Conservation (phyloP, 2,329 filamentous ascomycete genomes). For the Fulvia fulva region DNA sequence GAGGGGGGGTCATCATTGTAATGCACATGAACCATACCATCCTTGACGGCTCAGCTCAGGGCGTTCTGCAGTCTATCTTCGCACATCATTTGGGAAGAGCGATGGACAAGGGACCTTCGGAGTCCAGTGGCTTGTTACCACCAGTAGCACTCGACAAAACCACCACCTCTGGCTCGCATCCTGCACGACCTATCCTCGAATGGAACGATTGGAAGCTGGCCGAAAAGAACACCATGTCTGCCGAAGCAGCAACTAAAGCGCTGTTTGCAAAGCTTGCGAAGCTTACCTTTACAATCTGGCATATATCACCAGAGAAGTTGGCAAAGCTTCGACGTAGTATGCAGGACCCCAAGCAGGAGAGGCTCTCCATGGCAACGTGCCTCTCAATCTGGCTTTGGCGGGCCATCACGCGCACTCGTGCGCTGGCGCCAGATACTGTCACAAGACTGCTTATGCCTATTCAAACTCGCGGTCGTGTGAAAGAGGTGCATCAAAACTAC, state of each 20-base stretch:
- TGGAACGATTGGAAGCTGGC: constrained; percentile 15
- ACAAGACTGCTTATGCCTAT: constrained; percentile 7
- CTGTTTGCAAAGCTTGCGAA: constrained; percentile 5
- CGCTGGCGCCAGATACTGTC: constrained; percentile 5
- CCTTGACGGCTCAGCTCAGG: constrained; percentile 11
- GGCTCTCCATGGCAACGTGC: constrained; percentile 12
- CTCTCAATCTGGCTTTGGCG: constrained; percentile 12
- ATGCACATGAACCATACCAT: constrained; percentile 17
- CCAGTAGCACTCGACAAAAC: constrained; percentile 13
- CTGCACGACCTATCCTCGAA: constrained; percentile 9
- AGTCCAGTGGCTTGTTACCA: constrained; percentile 5
- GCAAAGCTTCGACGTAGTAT: constrained; percentile 5
- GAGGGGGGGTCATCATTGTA: constrained; percentile 9
- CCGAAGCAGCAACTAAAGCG: constrained; percentile 1
- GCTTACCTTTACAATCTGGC: constrained; percentile 9
- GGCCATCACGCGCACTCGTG: constrained; percentile 6
- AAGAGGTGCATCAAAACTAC: constrained; percentile 13
- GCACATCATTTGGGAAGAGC: constrained; percentile 12
- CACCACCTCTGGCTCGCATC: constrained; percentile 4
- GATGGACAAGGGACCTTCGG: constrained; percentile 3
- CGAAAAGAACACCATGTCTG: constrained; percentile 7
- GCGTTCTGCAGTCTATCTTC: constrained; percentile 6
- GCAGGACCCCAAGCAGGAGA: constrained; percentile 2
- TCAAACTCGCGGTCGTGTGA: constrained; percentile 12
- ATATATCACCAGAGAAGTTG: constrained; percentile 8